These are phyloP conservation scores for Raphanus sativus DNA, from an alignment of 345 rosid species.

Conservation along the genomic window DNA sequence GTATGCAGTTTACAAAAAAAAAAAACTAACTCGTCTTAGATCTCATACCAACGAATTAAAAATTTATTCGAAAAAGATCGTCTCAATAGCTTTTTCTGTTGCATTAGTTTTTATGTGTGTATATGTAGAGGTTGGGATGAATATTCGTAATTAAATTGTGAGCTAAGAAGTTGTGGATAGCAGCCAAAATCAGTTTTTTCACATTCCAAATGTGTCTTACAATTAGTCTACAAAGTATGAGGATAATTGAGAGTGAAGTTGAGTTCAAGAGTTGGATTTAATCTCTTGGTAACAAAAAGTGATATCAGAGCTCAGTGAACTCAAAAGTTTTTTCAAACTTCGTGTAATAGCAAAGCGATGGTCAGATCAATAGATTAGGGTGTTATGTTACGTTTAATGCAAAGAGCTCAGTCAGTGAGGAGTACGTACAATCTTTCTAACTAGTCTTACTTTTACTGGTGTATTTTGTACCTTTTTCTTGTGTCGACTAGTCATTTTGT, in stretches of 20 bases:
- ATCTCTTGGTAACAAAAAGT: not conserved
- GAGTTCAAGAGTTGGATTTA: not conserved
- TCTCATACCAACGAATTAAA: not conserved
- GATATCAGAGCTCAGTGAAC: not conserved
- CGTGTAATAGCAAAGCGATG: not conserved
- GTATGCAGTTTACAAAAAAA: too few relatives aligned
- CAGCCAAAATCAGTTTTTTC: not conserved
- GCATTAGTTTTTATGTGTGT: not conserved
- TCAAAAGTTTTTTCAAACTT: not conserved
- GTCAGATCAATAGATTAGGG: not conserved
- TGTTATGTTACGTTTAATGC: not conserved
- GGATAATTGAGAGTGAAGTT: not conserved
- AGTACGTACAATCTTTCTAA: not conserved
- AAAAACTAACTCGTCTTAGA: not conserved
- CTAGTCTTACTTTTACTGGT: not conserved
- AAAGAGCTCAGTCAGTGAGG: not conserved
- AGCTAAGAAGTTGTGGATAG: not conserved
- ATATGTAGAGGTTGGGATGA: not conserved
- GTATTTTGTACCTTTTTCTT: not conserved
- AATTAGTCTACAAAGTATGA: not conserved
- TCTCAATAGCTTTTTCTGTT: not conserved
- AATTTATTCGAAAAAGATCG: not conserved
- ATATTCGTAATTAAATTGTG: not conserved
- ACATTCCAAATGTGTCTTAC: not conserved
- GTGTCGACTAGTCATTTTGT: constrained; percentile 12